phyloP scores from a whole-genome alignment of 192 early-diverging fungal species.

The Chytriomyces confervae region DNA sequence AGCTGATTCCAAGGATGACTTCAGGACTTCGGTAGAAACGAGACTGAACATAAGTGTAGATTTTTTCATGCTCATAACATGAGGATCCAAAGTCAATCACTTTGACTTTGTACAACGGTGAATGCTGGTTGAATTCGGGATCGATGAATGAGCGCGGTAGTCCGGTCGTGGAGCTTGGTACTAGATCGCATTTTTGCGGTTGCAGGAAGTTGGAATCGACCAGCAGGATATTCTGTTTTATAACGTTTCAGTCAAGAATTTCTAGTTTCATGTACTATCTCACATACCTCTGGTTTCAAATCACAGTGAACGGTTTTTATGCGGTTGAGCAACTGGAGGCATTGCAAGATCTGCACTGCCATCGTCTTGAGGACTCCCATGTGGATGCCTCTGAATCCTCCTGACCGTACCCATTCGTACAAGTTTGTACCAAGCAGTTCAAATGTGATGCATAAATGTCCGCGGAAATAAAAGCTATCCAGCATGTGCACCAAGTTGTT shows the following conservation, averaged over 20 bases:
- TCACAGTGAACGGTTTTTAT: constrained; percentile 93
- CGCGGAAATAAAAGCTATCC: constrained; percentile 92
- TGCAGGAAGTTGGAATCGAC: constrained; percentile 62
- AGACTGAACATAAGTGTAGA: constrained; percentile 97
- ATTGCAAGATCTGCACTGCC: constrained; percentile 82
- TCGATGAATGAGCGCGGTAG: constrained; percentile 37
- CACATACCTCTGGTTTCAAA: constrained; percentile 91
- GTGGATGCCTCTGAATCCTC: constrained; percentile 88
- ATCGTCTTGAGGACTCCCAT: constrained; percentile 77
- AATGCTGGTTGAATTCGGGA: constrained; percentile 48
- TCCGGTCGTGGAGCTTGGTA: constrained; percentile 20
- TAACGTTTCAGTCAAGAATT: background rate
- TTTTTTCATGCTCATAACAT: constrained; percentile 89
- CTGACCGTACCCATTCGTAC: constrained; percentile 95
- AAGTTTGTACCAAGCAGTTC: constrained; percentile 94
- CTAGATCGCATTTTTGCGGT: constrained; percentile 45
- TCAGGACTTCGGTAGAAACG: constrained; percentile 97
- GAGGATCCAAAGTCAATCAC: constrained; percentile 98
- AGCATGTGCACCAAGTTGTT: constrained; percentile 87
- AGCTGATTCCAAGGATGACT: constrained; percentile 89
- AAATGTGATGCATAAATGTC: constrained; percentile 93
- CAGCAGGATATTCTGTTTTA: constrained; percentile 79
- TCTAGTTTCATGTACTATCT: constrained; percentile 11
- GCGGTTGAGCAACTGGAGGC: constrained; percentile 73
- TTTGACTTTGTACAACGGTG: constrained; percentile 76